Percentiles rank a stretch among this genome's conserved stretches.
Conservation (phyloP, 2,329 filamentous ascomycete species). For the Colletotrichum sp. region DNA sequence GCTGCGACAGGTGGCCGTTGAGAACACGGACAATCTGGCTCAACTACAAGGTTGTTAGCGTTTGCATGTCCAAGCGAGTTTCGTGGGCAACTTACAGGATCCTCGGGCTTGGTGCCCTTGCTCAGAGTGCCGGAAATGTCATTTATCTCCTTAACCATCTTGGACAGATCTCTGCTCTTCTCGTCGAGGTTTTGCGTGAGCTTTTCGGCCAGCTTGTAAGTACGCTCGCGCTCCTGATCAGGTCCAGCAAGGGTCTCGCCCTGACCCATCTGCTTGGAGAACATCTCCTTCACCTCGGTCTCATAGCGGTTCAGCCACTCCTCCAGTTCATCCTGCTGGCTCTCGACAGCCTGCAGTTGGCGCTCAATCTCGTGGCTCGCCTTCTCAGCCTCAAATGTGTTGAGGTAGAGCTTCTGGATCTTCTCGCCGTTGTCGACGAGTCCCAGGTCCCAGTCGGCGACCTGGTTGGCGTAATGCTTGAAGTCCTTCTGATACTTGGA, state of each 20-base stretch:
- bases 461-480: constrained; percentile 84
- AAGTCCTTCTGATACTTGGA: constrained; percentile 98
- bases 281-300: constrained; percentile 87
- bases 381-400: constrained; percentile 91
- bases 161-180: constrained; percentile 88
- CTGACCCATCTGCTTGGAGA: constrained; percentile 77
- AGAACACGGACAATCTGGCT: constrained; percentile 95
- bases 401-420: constrained; percentile 90
- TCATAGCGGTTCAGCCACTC: constrained; percentile 92
- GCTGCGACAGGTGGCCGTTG: constrained; percentile 88
- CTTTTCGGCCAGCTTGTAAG: constrained; percentile 95
- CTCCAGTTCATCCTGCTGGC: constrained; percentile 89
- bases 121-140: constrained; percentile 85
- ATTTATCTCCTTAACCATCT: constrained; percentile 99
- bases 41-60: constrained; percentile 59
- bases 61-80: not conserved
- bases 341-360: constrained; percentile 87
- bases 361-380: constrained; percentile 94
- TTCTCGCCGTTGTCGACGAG: constrained; percentile 94
- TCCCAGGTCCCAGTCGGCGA: constrained; percentile 89
- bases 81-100: constrained; percentile 68
- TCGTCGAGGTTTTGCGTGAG: constrained; percentile 89
- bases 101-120: constrained; percentile 87
- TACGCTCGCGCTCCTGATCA: constrained; percentile 94
- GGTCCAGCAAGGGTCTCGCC: constrained; percentile 82